Evolutionary conservation across 2,329 filamentous ascomycete species (phyloP), one percentile per base, ranked within the genome.

Genomic region (Cladobotryum protrusum): DNA sequence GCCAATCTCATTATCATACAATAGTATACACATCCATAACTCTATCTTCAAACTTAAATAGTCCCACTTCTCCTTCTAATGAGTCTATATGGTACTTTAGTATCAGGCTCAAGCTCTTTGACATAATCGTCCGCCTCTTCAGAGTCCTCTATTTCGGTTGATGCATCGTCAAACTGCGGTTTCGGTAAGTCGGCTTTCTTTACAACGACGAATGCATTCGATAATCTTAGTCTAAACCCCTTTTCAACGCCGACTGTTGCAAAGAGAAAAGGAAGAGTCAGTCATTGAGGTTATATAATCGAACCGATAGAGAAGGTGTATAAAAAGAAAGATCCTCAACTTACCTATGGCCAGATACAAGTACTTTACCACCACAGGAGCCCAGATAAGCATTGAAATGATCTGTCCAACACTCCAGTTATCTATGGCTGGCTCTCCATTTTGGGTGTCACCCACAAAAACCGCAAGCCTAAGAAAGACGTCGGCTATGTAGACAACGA

Each of bases 291-390:
- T 36, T 4, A 7, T 5, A 45, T 13, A n/a, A 35, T 0, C n/a
- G 4, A 17, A 12, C 5, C 34, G 11, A 11, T 9, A 14, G 13
- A n/a, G n/a, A 18, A 39, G 2, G 11, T 29, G 6, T 6, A 29
- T 6, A 29, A 8, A 29, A 29, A 8, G 6, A 8, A 8, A 9
- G 6, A 29, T 6, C 24, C 24, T 29, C 14, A 36, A 52, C 49
- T 52, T 24, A 52, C 49, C 48, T 18, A 44, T 35, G 13, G 48
- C 39, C 2, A 47, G 20, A n/a, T 52, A 52, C 8, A 52, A 3
- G 14, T 52, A 52, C 33, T 45, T 52, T 11, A 24, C 12, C 9
- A 44, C 14, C 3, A 41, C 49, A 3, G 49, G 49, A 15, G 42
- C 46, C 49, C 49, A 52, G 12, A 52, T 12, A 9, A 43, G 24